Base-by-base conservation (phyloP, 2,329 filamentous ascomycete genomes). In the Colletotrichum siamense region DNA sequence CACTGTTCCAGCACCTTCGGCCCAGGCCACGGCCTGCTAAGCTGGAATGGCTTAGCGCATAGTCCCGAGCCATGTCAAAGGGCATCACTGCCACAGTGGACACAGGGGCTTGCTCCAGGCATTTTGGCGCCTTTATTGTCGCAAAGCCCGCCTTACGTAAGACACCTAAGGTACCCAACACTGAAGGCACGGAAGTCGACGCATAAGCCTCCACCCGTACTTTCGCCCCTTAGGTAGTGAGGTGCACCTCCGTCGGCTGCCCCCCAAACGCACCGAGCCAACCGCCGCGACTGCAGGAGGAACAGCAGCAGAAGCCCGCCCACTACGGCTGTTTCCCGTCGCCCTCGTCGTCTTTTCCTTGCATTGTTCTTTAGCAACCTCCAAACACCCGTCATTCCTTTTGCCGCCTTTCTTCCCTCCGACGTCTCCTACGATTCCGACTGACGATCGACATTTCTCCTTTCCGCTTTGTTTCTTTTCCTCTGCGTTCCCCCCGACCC, bases 381-480 rank as follows among this genome's bases (percentile, higher is more conserved):
- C 36, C 66, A 30, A 57, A 39, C 68, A 52, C 26, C 13, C 66
- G 72, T 57, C 75, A 22, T 71, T 77, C 72, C 61, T 77, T 77
- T 75, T 69, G 18, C 62, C 52, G 66, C 26, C 44, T 36, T 22
- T 28, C 61, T 30, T 30, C 65, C 62, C 67, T n/a, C 9, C 8
- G 66, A 69, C 64, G 39, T 67, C 39, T 77, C 76, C 73, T 66
- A 39, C 68, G 36, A 66, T 57, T 8, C 34, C 64, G 16, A 52
- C 30, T 26, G 26, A 39, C 72, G 34, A 55, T 77, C 78, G 61
- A 76, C 34, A 22, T 65, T 52, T 26, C 68, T 75, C 64, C 76
- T 77, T 75, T 69, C 76, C 44, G 44, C 44, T 57, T 77, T 77
- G 39, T 62, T 77, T 71, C 62, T 75, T 70, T 63, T 61, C 39